These are phyloP conservation scores for Pseudohalonectria lignicola DNA, from an alignment of 2,329 filamentous ascomycete genomes.

Conservation along the genomic window DNA sequence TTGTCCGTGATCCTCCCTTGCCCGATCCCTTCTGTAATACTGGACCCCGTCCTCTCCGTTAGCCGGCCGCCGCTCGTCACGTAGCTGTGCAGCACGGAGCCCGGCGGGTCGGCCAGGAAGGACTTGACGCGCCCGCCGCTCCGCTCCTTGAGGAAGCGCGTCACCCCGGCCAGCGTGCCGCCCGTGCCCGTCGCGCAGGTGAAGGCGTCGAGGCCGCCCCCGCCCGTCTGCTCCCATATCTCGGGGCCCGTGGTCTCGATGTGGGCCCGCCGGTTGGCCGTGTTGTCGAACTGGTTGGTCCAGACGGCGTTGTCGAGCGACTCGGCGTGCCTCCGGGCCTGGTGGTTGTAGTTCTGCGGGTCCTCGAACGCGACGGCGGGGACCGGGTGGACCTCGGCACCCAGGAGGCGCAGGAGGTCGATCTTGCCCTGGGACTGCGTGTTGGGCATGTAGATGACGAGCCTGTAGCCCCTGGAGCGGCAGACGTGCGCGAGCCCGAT, in stretches of 20 bases:
- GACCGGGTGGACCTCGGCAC: slow-evolving; percentile 91
- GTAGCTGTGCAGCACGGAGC: slow-evolving; percentile 87
- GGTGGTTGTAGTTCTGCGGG: slow-evolving; percentile 95
- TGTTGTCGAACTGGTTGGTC: slow-evolving; percentile 99
- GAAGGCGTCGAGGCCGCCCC: slow-evolving; percentile 86
- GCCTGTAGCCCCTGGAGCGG: slow-evolving; percentile 79
- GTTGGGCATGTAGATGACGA: slow-evolving; percentile 99
- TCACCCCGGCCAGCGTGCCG: slow-evolving; percentile 82
- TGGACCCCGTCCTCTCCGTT: slow-evolving; percentile 69
- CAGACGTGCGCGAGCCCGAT: slow-evolving; percentile 97
- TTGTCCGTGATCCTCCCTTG: slow-evolving; percentile 97
- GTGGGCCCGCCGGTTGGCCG: slow-evolving; percentile 84
- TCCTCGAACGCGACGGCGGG: slow-evolving; percentile 94
- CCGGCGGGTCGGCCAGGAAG: slow-evolving; percentile 89
- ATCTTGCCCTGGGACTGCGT: slow-evolving; percentile 98
- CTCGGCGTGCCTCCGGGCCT: slow-evolving; percentile 84
- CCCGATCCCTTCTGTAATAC: slow-evolving; percentile 95
- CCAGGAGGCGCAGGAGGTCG: slow-evolving; percentile 79
- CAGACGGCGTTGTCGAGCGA: slow-evolving; percentile 79
- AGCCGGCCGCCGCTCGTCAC: slow-evolving; percentile 76
- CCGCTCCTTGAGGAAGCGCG: slow-evolving; percentile 77
- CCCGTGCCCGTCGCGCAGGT: slow-evolving; percentile 91
- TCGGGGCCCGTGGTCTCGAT: slow-evolving; percentile 96
- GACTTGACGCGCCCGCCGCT: slow-evolving; percentile 70
- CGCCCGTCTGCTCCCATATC: slow-evolving; percentile 85